Evolutionary conservation across 176 grass and related monocot genomes (phyloP).

Genomic region (Paspalum vaginatum): DNA sequence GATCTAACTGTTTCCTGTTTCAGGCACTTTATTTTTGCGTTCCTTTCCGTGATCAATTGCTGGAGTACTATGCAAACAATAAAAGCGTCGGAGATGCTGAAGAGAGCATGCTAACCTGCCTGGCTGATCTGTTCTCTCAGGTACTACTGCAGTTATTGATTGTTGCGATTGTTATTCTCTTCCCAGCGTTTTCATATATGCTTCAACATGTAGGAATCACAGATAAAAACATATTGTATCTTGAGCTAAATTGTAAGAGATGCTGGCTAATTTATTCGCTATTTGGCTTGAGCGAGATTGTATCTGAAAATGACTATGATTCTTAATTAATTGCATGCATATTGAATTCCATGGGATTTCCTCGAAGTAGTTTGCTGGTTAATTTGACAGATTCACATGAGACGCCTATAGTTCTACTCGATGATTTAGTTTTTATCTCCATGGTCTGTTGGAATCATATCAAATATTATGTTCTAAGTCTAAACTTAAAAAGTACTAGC

Average conservation of each 20-base stretch:
- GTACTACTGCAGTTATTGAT: constrained; percentile 46
- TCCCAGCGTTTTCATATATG: not conserved
- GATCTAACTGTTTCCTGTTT: not conserved
- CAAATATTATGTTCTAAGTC: not conserved
- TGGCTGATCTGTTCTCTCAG: constrained; percentile 97
- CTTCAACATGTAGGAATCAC: constrained; percentile 15
- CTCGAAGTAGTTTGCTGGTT: not conserved
- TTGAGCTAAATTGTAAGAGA: not conserved
- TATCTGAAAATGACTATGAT: not conserved
- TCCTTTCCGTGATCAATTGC: constrained; percentile 91
- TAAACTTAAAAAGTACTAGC: not conserved
- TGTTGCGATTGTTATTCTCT: not conserved
- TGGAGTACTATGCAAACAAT: constrained; percentile 87
- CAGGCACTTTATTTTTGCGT: constrained; percentile 89
- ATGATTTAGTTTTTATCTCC: not conserved
- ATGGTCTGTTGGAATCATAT: not conserved
- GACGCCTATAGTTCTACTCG: not conserved
- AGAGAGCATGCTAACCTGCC: constrained; percentile 86
- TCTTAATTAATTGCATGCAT: not conserved
- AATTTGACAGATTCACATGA: not conserved
- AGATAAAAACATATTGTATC: not conserved
- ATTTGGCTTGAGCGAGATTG: not conserved
- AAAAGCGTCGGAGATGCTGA: constrained; percentile 68
- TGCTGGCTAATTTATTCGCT: not conserved
- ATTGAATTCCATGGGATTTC: not conserved